phyloP scores from a whole-genome alignment of 2,329 filamentous ascomycete genomes.

The Tolypocladium nubicola region DNA sequence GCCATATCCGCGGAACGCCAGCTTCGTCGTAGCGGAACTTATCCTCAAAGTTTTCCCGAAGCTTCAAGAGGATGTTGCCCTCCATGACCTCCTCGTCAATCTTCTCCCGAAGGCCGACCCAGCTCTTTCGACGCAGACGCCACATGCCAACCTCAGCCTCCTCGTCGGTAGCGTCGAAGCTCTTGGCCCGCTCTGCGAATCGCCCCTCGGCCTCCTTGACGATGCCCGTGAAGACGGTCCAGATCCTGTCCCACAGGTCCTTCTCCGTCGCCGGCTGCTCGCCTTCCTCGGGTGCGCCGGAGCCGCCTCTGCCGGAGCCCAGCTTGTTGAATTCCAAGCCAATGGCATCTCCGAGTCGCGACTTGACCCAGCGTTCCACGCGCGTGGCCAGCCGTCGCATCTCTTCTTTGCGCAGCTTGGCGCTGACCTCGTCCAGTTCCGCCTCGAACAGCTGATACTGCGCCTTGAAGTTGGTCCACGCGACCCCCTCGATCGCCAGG shows the following conservation, averaged over 20 bases:
- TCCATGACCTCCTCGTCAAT: slow-evolving; percentile 98
- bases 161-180: slow-evolving; percentile 83
- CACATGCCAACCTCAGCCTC: slow-evolving; percentile 90
- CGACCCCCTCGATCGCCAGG: slow-evolving; percentile 64
- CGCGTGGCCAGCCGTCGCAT: slow-evolving; percentile 87
- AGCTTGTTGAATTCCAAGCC: slow-evolving; percentile 94
- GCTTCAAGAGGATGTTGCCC: slow-evolving; percentile 87
- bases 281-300: slow-evolving; percentile 67
- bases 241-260: slow-evolving; percentile 92
- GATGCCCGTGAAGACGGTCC: slow-evolving; percentile 72
- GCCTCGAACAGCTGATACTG: slow-evolving; percentile 75
- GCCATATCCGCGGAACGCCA: slow-evolving; percentile 93
- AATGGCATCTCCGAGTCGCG: slow-evolving; percentile 75
- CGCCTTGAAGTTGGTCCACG: slow-evolving; percentile 81
- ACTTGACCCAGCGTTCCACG: slow-evolving; percentile 88
- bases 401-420: slow-evolving; percentile 80
- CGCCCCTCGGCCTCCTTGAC: slow-evolving; percentile 77
- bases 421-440: slow-evolving; percentile 82
- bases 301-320: slow-evolving; percentile 75
- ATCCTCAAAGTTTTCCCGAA: slow-evolving; percentile 97
- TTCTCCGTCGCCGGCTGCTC: slow-evolving; percentile 67
- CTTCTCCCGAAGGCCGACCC: slow-evolving; percentile 79
- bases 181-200: slow-evolving; percentile 81
- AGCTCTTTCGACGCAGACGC: slow-evolving; percentile 87
- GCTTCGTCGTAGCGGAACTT: slow-evolving; percentile 97